Percentiles rank a stretch among this genome's conserved stretches.
Evolutionary conservation across 73 alveolate genomes (phyloP).

Genomic region (Tetrahymena elliotti): DNA sequence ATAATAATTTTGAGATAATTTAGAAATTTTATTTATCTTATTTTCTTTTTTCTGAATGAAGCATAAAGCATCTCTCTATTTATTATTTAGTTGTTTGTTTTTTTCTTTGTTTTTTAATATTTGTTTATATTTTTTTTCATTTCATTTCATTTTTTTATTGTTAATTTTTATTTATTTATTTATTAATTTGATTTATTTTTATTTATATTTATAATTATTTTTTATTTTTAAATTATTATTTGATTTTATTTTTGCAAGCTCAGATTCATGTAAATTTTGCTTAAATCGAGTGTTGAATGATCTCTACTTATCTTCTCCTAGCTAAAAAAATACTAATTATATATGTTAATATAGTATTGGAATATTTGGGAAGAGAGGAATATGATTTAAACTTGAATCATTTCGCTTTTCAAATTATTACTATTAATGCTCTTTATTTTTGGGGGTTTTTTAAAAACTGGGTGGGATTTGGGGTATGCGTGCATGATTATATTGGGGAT

Average conservation of each 20-base stretch:
- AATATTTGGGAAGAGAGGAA: neutral
- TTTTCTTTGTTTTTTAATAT: neutral
- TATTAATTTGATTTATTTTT: neutral
- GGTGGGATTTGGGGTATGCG: neutral
- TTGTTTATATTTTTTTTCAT: neutral
- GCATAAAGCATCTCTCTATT: too few species aligned
- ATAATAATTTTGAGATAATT: too few species aligned
- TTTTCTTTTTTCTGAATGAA: too few species aligned
- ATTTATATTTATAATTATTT: neutral
- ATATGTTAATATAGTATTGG: neutral
- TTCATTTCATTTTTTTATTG: neutral
- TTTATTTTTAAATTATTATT: neutral
- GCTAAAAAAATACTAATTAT: neutral
- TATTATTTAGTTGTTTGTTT: neutral
- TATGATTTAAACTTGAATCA: neutral
- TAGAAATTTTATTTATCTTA: too few species aligned
- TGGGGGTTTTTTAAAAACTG: neutral
- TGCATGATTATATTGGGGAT: neutral
- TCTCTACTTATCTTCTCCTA: neutral
- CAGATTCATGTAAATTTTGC: neutral
- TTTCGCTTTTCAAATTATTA: neutral
- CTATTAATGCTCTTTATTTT: neutral
- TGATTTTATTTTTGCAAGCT: neutral
- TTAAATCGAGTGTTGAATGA: neutral
- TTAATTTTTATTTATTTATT: neutral